Base-by-base conservation (phyloP, 257 asterid species). In the Forsythia suspensa region DNA sequence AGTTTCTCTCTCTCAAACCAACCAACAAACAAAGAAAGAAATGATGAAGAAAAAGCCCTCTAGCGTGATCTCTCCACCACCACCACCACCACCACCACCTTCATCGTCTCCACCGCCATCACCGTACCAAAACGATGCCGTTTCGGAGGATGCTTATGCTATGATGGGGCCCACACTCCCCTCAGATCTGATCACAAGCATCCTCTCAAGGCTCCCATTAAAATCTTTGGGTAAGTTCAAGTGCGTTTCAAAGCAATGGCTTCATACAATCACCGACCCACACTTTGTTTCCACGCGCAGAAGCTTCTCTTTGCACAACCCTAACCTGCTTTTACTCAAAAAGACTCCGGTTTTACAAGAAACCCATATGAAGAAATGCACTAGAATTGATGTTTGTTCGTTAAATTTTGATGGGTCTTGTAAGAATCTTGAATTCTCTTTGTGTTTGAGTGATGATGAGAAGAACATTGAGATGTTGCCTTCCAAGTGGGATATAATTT, bases 191-290 rank as follows among this genome's bases (percentile, higher is more conserved):
- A 55, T 87, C 68, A 72, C 77, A 85, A 73, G 82, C 88, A 84
- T 90, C 84, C 85, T 90, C 59, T 51, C 71, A 2, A 82, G 82
- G 75, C 87, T 86, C 6, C 94, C 91, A 0, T 84, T 86, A 44
- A 90, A 81, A 73, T 74, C 88, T 13, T 73, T 90, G 51, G 87
- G 90, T 80, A 90, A 82, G 87, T 88, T 82, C 85, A 90, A 82
- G 78, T 86, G 84, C 55, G 91, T 90, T 71, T 90, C 91, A 1
- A 88, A 86, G 85, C 80, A 85, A 79, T 90, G 92, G 92, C 87
- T 80, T 38, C 72, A 72, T 7, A 71, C 85, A 77, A 88, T 86
- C 63, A 76, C 83, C 11, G 88, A 85, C 78, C 79, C 88, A 3
- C 76, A 80, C 72, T 88, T 90, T 80, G 46, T 77, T 41, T 80